Conservation (phyloP, 108 stramenopile genomes). For the Conticribra weissflogii region DNA sequence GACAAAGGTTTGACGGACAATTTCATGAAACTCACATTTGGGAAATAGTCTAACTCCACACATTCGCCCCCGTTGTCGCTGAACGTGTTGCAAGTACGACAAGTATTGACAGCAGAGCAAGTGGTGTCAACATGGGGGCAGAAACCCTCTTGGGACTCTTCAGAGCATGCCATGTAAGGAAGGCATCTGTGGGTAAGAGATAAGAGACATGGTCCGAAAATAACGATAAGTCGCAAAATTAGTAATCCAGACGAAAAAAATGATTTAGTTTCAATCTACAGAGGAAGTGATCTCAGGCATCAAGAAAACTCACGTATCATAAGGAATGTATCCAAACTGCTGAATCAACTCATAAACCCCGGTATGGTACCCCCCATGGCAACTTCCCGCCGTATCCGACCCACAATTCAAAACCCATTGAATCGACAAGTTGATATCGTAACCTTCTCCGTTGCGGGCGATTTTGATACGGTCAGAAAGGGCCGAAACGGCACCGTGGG, state of each 20-base stretch:
- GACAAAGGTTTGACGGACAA: too few species aligned
- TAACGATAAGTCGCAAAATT: too few species aligned
- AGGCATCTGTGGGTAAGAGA: too few species aligned
- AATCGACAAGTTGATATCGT: slow-evolving; percentile 69
- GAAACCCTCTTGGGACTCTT: slow-evolving; percentile 74
- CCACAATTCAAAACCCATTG: slow-evolving; percentile 92
- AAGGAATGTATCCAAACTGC: slow-evolving; percentile 45
- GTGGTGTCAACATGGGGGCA: slow-evolving; percentile 83
- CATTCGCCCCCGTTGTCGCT: slow-evolving; percentile 66
- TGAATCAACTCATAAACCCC: slow-evolving; percentile 78
- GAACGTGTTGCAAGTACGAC: slow-evolving; percentile 88
- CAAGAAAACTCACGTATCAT: too few species aligned
- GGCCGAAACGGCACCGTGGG: slow-evolving; percentile 77
- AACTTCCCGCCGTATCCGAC: slow-evolving; percentile 60
- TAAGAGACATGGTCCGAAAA: too few species aligned
- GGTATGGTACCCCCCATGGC: slow-evolving; percentile 77
- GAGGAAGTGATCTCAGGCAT: too few species aligned
- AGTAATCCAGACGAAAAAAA: too few species aligned
- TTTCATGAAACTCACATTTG: too few species aligned
- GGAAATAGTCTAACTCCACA: slow-evolving; percentile 70
- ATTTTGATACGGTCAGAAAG: slow-evolving; percentile 94
- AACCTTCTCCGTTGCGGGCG: slow-evolving; percentile 63
- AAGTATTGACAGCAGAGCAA: slow-evolving; percentile 71
- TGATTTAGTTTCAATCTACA: too few species aligned
- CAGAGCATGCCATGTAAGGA: slow-evolving; percentile 86